Conservation (phyloP, 352 stramenopile genomes). For the Globisporangium recalcitrans region DNA sequence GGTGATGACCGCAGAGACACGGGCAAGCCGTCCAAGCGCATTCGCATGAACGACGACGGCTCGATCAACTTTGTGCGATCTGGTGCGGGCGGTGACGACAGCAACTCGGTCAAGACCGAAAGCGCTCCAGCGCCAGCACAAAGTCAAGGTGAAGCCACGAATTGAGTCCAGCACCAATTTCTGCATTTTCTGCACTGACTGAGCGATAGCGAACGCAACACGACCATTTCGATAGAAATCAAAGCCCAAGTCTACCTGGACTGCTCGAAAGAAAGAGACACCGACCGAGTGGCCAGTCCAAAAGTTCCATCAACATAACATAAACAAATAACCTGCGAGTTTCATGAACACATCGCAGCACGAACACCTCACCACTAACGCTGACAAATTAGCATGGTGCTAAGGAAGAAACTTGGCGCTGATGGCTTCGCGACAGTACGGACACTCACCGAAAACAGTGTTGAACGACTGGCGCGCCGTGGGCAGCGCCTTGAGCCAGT, state of each 20-base stretch:
- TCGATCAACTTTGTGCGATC: constrained; percentile 56
- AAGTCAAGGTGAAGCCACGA: neutral
- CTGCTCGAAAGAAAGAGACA: neutral
- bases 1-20: constrained; percentile 17
- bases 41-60: constrained; percentile 55
- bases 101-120: neutral
- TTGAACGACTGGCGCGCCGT: constrained; percentile 87
- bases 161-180: neutral
- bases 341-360: neutral
- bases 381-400: neutral
- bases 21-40: constrained; percentile 44
- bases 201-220: neutral
- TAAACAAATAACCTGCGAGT: neutral
- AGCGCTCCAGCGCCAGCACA: neutral
- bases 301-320: neutral
- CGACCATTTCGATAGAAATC: neutral
- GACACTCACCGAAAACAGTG: constrained; percentile 87
- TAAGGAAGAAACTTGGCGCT: constrained; percentile 59
- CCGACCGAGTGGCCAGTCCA: neutral
- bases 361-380: neutral
- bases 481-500: constrained; percentile 86
- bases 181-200: no score
- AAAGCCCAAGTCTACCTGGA: neutral
- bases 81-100: neutral
- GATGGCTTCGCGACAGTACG: constrained; percentile 87